phyloP scores from a whole-genome alignment of 352 stramenopile species.

The Phytopythium vexans region DNA sequence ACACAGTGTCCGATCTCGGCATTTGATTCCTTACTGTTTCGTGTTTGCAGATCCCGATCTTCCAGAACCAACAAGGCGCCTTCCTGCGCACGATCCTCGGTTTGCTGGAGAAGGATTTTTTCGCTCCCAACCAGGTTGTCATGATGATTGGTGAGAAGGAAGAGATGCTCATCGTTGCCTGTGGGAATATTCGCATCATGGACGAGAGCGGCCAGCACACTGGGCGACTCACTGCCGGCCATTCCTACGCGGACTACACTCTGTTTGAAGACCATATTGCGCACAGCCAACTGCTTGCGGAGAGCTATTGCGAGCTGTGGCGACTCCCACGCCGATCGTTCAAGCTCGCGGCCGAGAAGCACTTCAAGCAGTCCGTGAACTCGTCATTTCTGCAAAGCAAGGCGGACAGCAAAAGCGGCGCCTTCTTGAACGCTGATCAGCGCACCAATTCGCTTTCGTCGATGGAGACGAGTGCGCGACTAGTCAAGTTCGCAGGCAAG shows the following conservation, averaged over 20 bases:
- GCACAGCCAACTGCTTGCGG: constrained; percentile 24
- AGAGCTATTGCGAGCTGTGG: constrained; percentile 51
- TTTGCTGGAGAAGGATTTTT: constrained; percentile 43
- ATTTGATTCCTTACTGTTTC: constrained; percentile 2
- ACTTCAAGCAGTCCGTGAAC: constrained; percentile 57
- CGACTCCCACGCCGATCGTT: constrained; percentile 32
- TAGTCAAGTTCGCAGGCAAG: constrained; percentile 27
- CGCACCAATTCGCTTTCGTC: constrained; percentile 29
- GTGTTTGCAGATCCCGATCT: constrained; percentile 28
- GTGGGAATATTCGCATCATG: constrained; percentile 38
- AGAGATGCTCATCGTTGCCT: constrained; percentile 52
- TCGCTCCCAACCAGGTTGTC: constrained; percentile 34
- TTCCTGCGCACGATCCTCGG: constrained; percentile 51
- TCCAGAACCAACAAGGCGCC: constrained; percentile 38
- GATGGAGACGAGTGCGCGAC: constrained; percentile 27
- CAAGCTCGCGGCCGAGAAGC: constrained; percentile 39
- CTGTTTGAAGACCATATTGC: constrained; percentile 43
- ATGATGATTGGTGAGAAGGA: constrained; percentile 26
- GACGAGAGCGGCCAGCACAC: constrained; percentile 9
- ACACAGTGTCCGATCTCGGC: background rate
- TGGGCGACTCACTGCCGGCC: constrained; percentile 24
- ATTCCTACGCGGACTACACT: constrained; percentile 43
- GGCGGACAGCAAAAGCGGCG: background rate
- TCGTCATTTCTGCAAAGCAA: constrained; percentile 27
- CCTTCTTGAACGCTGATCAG: background rate